Evolutionary conservation across 306 rosid genomes (phyloP).

Genomic region (Styphnolobium japonicum): DNA sequence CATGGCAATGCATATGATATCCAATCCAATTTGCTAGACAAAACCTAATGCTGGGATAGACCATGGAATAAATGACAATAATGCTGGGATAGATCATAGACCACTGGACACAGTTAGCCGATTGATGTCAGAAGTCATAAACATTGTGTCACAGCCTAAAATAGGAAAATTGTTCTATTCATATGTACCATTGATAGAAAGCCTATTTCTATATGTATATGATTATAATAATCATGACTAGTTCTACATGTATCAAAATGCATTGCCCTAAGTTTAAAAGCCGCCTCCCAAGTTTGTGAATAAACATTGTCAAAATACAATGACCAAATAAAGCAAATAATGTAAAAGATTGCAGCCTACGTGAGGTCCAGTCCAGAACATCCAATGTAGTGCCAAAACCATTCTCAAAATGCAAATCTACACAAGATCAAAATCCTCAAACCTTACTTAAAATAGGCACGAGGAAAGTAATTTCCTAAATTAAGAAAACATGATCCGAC

Average conservation of each 20-base stretch:
- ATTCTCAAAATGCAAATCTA: not conserved
- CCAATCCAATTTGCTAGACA: not conserved
- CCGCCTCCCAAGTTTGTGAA: not conserved
- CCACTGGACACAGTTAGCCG: slow-evolving; percentile 4
- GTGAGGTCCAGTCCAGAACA: slow-evolving; percentile 9
- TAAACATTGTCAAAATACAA: slow-evolving; percentile 18
- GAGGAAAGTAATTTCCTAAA: slow-evolving; percentile 22
- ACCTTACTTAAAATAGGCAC: slow-evolving; percentile 28
- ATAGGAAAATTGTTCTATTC: not conserved
- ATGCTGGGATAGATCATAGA: not conserved
- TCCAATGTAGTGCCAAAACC: slow-evolving; percentile 19
- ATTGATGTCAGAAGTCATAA: not conserved
- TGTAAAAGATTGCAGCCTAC: not conserved
- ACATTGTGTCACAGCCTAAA: not conserved
- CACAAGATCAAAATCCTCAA: slow-evolving; percentile 21
- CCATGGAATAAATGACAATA: not conserved
- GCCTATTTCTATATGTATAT: not conserved
- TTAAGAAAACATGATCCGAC: slow-evolving; percentile 18
- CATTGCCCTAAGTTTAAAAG: not conserved
- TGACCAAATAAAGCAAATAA: slow-evolving; percentile 23
- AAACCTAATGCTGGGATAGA: not conserved
- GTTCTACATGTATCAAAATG: not conserved
- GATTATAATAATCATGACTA: not conserved
- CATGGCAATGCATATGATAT: not conserved
- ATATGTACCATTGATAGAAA: not conserved